phyloP scores from a whole-genome alignment of 768 basidiomycete genomes.

The Boletus reticulatus region DNA sequence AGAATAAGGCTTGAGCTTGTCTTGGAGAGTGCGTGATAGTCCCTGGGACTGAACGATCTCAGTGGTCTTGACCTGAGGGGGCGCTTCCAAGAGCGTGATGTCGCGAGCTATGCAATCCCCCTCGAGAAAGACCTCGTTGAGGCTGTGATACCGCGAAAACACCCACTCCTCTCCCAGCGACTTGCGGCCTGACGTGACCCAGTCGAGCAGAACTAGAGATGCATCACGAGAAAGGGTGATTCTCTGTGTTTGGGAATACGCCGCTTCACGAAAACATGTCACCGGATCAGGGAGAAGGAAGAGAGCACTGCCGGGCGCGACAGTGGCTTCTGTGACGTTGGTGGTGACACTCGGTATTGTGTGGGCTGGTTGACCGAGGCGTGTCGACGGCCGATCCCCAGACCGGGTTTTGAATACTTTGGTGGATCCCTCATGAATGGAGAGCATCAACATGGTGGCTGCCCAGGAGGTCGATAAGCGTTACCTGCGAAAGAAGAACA shows the following conservation, averaged over 20 bases:
- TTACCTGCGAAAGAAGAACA: conserved; percentile 82
- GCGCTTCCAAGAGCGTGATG: conserved; percentile 69
- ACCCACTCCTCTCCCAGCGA: conserved; percentile 86
- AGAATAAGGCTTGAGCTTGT: conserved; percentile 74
- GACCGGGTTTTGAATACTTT: conserved; percentile 88
- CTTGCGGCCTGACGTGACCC: conserved; percentile 88
- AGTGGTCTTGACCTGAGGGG: conserved; percentile 5
- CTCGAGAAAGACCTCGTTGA: conserved; percentile 77
- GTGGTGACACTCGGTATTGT: conserved; percentile 39
- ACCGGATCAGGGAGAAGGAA: conserved; percentile 91
- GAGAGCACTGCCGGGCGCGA: conserved; percentile 55
- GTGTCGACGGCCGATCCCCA: conserved; percentile 54
- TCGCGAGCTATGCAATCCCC: conserved; percentile 72
- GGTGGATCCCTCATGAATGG: conserved; percentile 68
- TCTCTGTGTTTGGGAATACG: conserved; percentile 80
- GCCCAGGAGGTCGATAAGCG: conserved; percentile 13
- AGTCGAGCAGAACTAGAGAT: conserved; percentile 79
- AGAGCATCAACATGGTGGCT: not conserved
- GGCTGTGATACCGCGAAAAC: conserved; percentile 80
- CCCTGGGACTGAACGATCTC: conserved; percentile 18
- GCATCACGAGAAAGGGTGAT: conserved; percentile 62
- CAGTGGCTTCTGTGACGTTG: conserved; percentile 59
- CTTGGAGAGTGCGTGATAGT: conserved; percentile 48
- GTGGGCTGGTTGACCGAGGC: conserved; percentile 16
- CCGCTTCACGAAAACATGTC: conserved; percentile 83